Evolutionary conservation across 208 protist species (phyloP).

Genomic region (Leptomonas pyrrhocoris): DNA sequence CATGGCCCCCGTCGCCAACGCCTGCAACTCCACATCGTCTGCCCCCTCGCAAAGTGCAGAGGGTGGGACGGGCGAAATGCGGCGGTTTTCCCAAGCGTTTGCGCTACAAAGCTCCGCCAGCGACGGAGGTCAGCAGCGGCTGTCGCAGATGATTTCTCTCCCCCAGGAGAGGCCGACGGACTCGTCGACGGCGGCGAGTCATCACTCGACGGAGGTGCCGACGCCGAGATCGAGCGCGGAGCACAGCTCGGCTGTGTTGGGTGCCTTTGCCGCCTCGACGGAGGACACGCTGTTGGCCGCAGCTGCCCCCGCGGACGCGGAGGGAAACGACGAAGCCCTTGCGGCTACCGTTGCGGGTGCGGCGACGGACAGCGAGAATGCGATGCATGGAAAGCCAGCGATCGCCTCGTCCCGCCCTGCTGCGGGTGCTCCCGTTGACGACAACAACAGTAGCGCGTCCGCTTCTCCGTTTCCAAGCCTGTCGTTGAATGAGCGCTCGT

Average conservation of each 20-base stretch:
- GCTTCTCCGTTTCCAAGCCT: neutral
- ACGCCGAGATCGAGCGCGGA: neutral
- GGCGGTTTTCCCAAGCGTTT: neutral
- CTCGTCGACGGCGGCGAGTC: neutral
- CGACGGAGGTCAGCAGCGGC: neutral
- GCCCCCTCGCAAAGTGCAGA: neutral
- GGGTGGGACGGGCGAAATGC: neutral
- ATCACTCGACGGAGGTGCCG: neutral
- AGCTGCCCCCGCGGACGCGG: neutral
- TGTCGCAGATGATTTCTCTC: slow-evolving; percentile 3
- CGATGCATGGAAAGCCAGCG: neutral
- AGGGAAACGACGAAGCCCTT: neutral
- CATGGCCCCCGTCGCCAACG: neutral
- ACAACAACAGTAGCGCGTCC: neutral
- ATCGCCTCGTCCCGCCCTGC: neutral
- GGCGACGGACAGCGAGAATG: neutral
- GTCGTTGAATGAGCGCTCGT: slow-evolving; percentile 5
- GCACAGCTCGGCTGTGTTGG: neutral
- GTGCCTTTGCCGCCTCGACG: neutral
- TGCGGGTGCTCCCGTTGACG: neutral
- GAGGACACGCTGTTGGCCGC: neutral
- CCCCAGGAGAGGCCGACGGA: neutral
- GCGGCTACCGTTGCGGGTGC: neutral
- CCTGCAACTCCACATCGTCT: neutral
- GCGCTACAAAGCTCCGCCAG: neutral